Base-by-base conservation (phyloP, 768 basidiomycete species). In the Termitomyces sp. region DNA sequence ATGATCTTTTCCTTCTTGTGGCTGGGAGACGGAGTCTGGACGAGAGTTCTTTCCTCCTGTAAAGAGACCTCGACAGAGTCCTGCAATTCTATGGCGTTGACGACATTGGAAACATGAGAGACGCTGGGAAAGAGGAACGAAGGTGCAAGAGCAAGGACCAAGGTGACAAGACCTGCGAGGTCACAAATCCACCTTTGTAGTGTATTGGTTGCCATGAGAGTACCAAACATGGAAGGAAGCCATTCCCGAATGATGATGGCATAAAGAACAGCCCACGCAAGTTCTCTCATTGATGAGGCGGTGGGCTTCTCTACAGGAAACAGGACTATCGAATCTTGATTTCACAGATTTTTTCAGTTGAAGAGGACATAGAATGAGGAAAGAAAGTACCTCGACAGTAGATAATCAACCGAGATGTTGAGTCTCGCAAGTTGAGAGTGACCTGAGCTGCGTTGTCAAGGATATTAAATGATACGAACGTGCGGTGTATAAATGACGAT, bases 1-100 rank as follows among this genome's bases (percentile, higher is more conserved):
- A 56, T 13, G n/a, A 62, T 3, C 54, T 35, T 56, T 26, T 55
- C 33, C 43, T 62, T 62, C 53, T 62, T 62, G 16, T 3, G 7
- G 5, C 35, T 59, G 5, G 54, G 50, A 33, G 57, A 59, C 4
- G 61, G 57, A 9, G 54, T 50, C 44, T 59, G 61, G 3, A 55
- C 28, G 6, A 62, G 57, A 9, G 61, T 62, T 10, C 4, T 18
- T 30, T 62, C 61, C 14, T 40, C 54, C 2, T 50, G 30, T 6
- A 51, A 16, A 1, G 50, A 50, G 16, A 51, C 30, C 32, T 50
- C 43, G 20, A 8, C 32, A 20, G 50, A 4, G 32, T 55, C 48
- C 13, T 55, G 57, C 20, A 58, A 20, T 20, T 40, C 33, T 20
- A 62, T 54, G 16, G 51, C 8, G 7, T 40, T 54, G 53, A 62